These are phyloP conservation scores for Pseudocercospora pini-densiflorae DNA, from an alignment of 2,329 filamentous ascomycete genomes.

Conservation along the genomic window DNA sequence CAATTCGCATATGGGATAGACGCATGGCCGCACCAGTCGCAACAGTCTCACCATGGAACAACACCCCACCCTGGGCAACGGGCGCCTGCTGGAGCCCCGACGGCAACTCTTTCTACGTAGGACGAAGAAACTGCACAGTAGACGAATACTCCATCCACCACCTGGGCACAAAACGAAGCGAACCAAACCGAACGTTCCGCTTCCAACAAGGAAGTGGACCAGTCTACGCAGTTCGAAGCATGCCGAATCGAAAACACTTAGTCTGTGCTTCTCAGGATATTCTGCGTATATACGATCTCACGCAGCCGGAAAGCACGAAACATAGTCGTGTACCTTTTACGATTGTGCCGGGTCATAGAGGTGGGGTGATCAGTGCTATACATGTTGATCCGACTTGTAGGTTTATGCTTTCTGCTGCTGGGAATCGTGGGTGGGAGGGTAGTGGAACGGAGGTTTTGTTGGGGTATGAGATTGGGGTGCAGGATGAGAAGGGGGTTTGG, in stretches of 20 bases:
- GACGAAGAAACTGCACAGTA: constrained; percentile 86
- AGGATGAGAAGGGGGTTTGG: constrained; percentile 38
- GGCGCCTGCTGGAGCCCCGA: constrained; percentile 95
- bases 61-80: constrained; percentile 95
- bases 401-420: constrained; percentile 90
- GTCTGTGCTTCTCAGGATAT: constrained; percentile 95
- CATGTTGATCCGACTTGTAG: constrained; percentile 86
- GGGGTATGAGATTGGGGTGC: constrained; percentile 79
- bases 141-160: constrained; percentile 93
- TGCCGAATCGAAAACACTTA: constrained; percentile 91
- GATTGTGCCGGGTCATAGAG: constrained; percentile 90
- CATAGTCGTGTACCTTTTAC: constrained; percentile 86
- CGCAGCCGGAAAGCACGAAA: constrained; percentile 63
- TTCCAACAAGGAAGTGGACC: constrained; percentile 89
- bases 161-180: constrained; percentile 61
- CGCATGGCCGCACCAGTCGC: constrained; percentile 78
- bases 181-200: constrained; percentile 77
- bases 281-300: constrained; percentile 84
- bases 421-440: constrained; percentile 95
- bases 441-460: constrained; percentile 82
- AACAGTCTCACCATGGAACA: constrained; percentile 72
- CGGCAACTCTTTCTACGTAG: constrained; percentile 93
- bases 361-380: constrained; percentile 83
- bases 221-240: constrained; percentile 83
- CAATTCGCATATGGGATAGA: constrained; percentile 90